Conservation (phyloP, 371 early-diverging fungal genomes). For the Globomyces sp. region DNA sequence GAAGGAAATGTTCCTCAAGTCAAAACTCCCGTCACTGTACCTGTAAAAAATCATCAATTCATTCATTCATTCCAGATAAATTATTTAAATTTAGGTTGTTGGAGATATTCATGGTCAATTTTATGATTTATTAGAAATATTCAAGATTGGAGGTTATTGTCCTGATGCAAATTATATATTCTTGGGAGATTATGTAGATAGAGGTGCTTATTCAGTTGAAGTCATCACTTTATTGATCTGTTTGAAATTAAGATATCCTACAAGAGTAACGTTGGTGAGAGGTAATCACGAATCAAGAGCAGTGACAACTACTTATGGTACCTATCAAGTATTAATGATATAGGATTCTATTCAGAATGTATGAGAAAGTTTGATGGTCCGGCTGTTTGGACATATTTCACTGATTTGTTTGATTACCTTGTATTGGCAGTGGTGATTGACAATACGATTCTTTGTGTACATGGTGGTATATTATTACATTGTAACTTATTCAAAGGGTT, state of each 20-base stretch:
- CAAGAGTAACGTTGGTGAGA: slow-evolving; percentile 86
- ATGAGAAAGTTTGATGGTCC: slow-evolving; percentile 81
- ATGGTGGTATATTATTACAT: slow-evolving; percentile 73
- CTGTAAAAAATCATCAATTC: slow-evolving; percentile 67
- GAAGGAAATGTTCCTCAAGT: slow-evolving; percentile 92
- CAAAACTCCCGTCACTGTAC: slow-evolving; percentile 78
- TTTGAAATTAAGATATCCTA: slow-evolving; percentile 89
- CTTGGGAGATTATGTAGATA: slow-evolving; percentile 97
- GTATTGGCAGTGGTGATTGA: slow-evolving; percentile 91
- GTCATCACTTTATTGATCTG: slow-evolving; percentile 88
- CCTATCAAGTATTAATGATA: slow-evolving; percentile 92
- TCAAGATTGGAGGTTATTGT: slow-evolving; percentile 89
- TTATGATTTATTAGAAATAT: slow-evolving; percentile 93
- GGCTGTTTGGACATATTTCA: slow-evolving; percentile 91
- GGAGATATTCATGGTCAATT: slow-evolving; percentile 95
- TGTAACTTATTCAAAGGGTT: too few species aligned
- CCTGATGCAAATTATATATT: slow-evolving; percentile 95
- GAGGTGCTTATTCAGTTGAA: slow-evolving; percentile 94
- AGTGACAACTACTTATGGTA: slow-evolving; percentile 91
- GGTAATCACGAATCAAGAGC: slow-evolving; percentile 98
- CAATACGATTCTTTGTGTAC: slow-evolving; percentile 91
- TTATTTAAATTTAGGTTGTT: background rate
- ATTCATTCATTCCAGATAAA: background rate
- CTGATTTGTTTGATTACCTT: slow-evolving; percentile 93
- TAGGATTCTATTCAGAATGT: slow-evolving; percentile 86